Conservation (phyloP, 768 basidiomycete genomes). For the Fibroporia radiculosa region DNA sequence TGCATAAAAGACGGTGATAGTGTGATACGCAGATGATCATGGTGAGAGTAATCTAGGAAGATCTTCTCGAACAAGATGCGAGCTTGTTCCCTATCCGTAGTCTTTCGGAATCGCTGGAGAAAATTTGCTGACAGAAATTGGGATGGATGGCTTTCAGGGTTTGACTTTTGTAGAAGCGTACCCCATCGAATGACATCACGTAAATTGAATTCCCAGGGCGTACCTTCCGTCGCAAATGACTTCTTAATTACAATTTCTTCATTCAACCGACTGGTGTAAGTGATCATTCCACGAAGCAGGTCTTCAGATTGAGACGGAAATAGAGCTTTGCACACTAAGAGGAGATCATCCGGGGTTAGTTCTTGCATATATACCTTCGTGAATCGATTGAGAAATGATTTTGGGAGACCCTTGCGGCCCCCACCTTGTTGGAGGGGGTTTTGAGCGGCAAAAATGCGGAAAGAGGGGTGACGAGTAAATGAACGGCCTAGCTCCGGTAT, state of each 20-base stretch:
- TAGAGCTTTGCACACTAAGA: constrained; percentile 67
- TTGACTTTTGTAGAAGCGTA: constrained; percentile 35
- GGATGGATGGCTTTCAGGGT: constrained; percentile 38
- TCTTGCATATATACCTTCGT: constrained; percentile 96
- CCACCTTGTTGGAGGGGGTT: constrained; percentile 96
- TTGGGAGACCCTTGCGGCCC: constrained; percentile 93
- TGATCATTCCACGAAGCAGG: constrained; percentile 66
- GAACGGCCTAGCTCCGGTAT: constrained; percentile 91
- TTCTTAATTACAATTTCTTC: constrained; percentile 56
- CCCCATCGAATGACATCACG: constrained; percentile 93
- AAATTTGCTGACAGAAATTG: constrained; percentile 69
- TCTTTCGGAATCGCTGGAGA: constrained; percentile 76
- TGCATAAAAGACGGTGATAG: constrained; percentile 34
- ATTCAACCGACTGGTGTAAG: constrained; percentile 68
- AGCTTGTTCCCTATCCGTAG: constrained; percentile 53
- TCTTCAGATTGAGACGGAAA: constrained; percentile 53
- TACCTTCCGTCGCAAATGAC: constrained; percentile 68
- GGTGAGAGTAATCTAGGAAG: constrained; percentile 28
- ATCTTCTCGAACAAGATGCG: constrained; percentile 44
- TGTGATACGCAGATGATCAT: background rate
- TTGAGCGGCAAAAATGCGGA: constrained; percentile 96
- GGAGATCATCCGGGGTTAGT: constrained; percentile 67
- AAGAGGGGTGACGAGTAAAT: constrained; percentile 84
- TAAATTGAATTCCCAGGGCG: constrained; percentile 98
- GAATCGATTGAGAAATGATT: constrained; percentile 96